These are phyloP conservation scores for Trichodelitschia bisporula DNA, from an alignment of 495 filamentous ascomycete species.

Conservation along the genomic window DNA sequence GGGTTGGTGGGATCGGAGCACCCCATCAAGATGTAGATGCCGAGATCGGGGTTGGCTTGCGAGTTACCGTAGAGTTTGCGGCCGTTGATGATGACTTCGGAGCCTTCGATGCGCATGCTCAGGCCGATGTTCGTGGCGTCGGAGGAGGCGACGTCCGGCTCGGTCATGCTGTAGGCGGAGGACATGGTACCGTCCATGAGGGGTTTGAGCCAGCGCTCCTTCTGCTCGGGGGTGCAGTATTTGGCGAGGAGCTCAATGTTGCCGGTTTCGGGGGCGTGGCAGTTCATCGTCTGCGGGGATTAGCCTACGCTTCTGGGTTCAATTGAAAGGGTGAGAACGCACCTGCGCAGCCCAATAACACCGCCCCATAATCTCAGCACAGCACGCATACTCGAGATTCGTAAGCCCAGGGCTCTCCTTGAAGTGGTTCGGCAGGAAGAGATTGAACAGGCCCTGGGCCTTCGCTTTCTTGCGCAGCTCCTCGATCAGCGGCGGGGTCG, in stretches of 20 bases:
- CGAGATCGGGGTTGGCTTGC: constrained; percentile 14
- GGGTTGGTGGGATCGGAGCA: constrained; percentile 17
- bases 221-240: constrained; percentile 19
- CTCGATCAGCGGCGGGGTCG: constrained; percentile 15
- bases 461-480: constrained; percentile 19
- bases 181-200: constrained; percentile 16
- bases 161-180: constrained; percentile 20
- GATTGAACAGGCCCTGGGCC: constrained; percentile 16
- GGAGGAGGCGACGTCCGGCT: constrained; percentile 17
- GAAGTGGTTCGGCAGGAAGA: constrained; percentile 19
- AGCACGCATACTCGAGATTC: constrained; percentile 19
- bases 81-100: constrained; percentile 18
- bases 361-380: constrained; percentile 19
- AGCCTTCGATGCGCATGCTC: constrained; percentile 13
- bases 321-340: background rate
- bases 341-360: constrained; percentile 19
- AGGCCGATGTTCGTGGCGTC: constrained; percentile 18
- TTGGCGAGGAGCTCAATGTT: constrained; percentile 21
- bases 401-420: constrained; percentile 18
- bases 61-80: constrained; percentile 19
- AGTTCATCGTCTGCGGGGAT: constrained; percentile 16
- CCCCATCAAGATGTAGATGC: constrained; percentile 21
- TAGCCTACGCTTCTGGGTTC: background rate
- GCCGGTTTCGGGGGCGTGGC: constrained; percentile 20
- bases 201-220: constrained; percentile 18